Conservation (phyloP, 2,329 filamentous ascomycete species). For the Ceratocystis harringtonii region DNA sequence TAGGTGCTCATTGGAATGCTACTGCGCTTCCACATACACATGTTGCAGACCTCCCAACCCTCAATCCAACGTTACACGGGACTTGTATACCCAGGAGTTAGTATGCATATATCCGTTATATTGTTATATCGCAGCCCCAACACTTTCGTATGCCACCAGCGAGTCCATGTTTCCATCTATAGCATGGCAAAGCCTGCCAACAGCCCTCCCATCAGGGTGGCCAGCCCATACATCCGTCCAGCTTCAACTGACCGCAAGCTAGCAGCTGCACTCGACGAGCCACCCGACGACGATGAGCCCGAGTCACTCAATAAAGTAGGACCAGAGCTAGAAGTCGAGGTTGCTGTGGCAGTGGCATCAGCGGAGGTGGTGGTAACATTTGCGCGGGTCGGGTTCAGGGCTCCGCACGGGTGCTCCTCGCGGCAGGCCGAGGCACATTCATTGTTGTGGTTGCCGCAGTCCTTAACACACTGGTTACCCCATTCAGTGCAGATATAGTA, state of each 20-base stretch:
- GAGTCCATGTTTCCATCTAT: constrained; percentile 18
- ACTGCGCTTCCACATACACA: neutral
- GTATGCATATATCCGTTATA: neutral
- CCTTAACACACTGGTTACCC: constrained; percentile 50
- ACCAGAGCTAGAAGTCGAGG: neutral
- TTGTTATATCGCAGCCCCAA: neutral
- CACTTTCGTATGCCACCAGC: neutral
- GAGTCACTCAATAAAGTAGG: constrained; percentile 14
- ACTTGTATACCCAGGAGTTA: neutral
- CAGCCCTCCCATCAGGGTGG: constrained; percentile 27
- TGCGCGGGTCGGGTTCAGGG: constrained; percentile 43
- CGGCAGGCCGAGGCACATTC: constrained; percentile 47
- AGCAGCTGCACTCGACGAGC: constrained; percentile 6
- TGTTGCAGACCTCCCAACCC: neutral
- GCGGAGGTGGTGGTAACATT: constrained; percentile 37
- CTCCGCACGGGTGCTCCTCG: constrained; percentile 57
- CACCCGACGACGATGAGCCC: constrained; percentile 16
- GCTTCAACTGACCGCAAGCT: constrained; percentile 22
- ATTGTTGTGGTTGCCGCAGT: constrained; percentile 39
- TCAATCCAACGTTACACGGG: neutral
- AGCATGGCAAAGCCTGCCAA: constrained; percentile 30
- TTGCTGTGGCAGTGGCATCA: constrained; percentile 25
- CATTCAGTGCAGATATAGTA: constrained; percentile 62
- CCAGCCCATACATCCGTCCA: constrained; percentile 27
- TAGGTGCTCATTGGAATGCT: neutral